Evolutionary conservation across 345 rosid genomes (phyloP), one percentile per base, ranked within the genome.

Genomic region (Erodium maritimum): DNA sequence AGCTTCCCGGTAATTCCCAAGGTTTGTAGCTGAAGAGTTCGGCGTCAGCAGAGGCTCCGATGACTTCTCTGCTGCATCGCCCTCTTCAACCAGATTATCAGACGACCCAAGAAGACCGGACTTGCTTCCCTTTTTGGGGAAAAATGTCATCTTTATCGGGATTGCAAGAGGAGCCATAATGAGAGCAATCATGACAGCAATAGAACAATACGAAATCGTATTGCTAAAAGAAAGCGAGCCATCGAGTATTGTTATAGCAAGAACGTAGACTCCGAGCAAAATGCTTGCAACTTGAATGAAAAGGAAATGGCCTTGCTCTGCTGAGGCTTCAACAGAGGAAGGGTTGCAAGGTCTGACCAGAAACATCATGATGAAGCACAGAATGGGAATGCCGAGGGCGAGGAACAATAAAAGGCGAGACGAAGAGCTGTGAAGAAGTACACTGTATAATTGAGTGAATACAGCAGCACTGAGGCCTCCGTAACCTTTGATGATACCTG

Each of bases 401-500:
- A 82, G 81, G 64, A 82, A 75, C 71, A 85, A 1, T 52, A 85
- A 73, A 56, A 85, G 91, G 73, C 72, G 73, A 20, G 88, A 67
- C 57, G 88, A 78, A 13, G 91, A 85, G 57, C 66, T 75, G 9
- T 65, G 64, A 29, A 85, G 84, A 64, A 85, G 54, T 54, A 71
- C 63, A 66, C 74, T 62, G 21, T 78, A 85, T 51, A 85, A 42
- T 65, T 68, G 78, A 13, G 91, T 85, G 55, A 80, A 85, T 9
- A 85, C 86, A 4, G 82, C 86, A 29, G 88, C 88, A 60, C 86
- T 75, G 29, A 85, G 75, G 13, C 88, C 91, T 5, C 72, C 72
- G 56, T 80, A 85, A 46, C 91, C 86, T 68, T 85, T 85, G 57
- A 82, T 84, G 67, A 82, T 78, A 22, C 86, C 86, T 33, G 88